These are phyloP conservation scores for Vinca major DNA, from an alignment of 305 asterid genomes.

Conservation along the genomic window DNA sequence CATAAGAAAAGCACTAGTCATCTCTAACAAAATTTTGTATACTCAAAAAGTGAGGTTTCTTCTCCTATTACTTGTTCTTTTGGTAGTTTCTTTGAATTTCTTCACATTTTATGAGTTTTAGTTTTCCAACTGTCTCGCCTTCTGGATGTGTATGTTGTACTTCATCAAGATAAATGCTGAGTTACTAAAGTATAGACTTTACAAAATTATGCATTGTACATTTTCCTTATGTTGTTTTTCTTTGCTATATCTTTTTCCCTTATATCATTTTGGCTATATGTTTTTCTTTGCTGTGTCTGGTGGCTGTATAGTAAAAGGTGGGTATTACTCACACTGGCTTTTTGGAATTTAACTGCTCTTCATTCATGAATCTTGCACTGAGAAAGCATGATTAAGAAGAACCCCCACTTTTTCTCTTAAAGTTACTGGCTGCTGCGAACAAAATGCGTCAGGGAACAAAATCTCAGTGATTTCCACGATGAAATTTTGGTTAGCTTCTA, in stretches of 20 bases:
- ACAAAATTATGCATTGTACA: too few relatives aligned
- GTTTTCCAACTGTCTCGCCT: not conserved
- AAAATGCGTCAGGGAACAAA: too few relatives aligned
- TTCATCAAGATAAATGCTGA: not conserved
- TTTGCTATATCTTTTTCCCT: too few relatives aligned
- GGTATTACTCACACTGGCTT: not conserved
- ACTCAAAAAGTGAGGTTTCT: not conserved
- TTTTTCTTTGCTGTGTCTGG: not conserved
- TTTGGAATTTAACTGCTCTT: not conserved
- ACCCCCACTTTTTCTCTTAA: too few relatives aligned
- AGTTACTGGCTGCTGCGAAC: too few relatives aligned
- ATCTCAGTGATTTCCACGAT: too few relatives aligned
- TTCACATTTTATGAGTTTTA: not conserved
- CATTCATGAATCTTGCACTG: not conserved
- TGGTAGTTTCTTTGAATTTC: not conserved
- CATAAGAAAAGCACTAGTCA: too few relatives aligned
- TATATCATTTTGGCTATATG: too few relatives aligned
- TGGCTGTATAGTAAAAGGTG: not conserved
- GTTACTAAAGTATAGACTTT: not conserved
- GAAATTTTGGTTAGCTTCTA: too few relatives aligned
- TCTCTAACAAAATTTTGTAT: not conserved
- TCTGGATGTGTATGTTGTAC: not conserved
- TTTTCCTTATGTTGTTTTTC: too few relatives aligned
- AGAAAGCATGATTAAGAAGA: too few relatives aligned
- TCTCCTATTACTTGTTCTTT: not conserved